A percentile compares a stretch with the other conserved stretches of the same genome.
These are phyloP conservation scores for Zizania latifolia DNA, from an alignment of 176 grass and related monocot genomes.

Conservation along the genomic window DNA sequence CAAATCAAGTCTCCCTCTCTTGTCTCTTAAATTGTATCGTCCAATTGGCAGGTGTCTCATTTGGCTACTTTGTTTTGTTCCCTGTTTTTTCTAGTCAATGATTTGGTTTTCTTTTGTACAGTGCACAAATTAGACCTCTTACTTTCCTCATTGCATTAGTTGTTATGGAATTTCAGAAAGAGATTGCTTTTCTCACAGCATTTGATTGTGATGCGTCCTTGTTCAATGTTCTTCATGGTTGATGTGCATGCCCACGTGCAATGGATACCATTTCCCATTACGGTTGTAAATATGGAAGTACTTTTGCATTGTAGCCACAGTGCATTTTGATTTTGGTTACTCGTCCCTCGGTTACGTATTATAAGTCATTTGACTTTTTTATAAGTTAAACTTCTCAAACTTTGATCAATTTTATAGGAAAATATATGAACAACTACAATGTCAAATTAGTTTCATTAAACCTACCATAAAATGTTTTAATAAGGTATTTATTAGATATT, in stretches of 20 bases:
- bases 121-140: background rate
- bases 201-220: constrained; percentile 1
- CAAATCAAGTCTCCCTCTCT: background rate
- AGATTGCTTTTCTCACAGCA: background rate
- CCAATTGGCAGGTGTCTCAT: background rate
- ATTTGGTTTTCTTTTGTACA: background rate
- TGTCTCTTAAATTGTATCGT: background rate
- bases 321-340: no score
- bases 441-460: no score
- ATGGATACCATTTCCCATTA: background rate
- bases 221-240: background rate
- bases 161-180: background rate
- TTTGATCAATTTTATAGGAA: no score
- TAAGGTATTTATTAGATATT: no score
- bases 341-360: no score
- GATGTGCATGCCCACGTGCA: background rate
- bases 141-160: background rate
- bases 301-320: background rate
- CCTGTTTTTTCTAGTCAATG: background rate
- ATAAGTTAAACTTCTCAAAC: no score
- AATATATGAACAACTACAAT: no score
- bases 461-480: no score
- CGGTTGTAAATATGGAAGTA: background rate
- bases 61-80: background rate
- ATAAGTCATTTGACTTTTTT: no score